These are phyloP conservation scores for Akanthomyces dipterigenus DNA, from an alignment of 2,329 filamentous ascomycete species.

Conservation along the genomic window DNA sequence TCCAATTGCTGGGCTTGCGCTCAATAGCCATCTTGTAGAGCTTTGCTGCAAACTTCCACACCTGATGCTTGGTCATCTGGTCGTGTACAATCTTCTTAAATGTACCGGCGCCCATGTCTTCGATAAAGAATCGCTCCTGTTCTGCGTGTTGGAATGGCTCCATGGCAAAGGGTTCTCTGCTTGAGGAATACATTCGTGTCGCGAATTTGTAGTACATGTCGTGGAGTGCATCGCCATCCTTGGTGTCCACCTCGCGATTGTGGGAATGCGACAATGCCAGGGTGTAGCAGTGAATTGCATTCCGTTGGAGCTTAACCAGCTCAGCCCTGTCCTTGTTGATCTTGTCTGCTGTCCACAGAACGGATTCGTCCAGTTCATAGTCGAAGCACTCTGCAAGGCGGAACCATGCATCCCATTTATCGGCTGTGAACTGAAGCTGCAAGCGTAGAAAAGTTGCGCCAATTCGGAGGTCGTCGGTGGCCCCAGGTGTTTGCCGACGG, in stretches of 20 bases:
- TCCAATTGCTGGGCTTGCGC: conserved; percentile 50
- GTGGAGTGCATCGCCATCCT: conserved; percentile 47
- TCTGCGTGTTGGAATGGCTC: conserved; percentile 53
- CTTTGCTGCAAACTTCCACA: conserved; percentile 53
- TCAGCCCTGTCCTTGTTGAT: conserved; percentile 77
- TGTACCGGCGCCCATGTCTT: conserved; percentile 41
- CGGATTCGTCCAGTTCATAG: conserved; percentile 77
- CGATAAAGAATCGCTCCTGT: conserved; percentile 51
- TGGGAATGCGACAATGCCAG: conserved; percentile 52
- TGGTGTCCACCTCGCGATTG: conserved; percentile 34
- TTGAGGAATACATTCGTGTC: conserved; percentile 56
- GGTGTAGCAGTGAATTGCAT: conserved; percentile 74
- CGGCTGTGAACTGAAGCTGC: conserved; percentile 74
- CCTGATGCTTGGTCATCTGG: conserved; percentile 53
- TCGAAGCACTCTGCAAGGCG: conserved; percentile 81
- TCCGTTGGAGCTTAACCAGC: conserved; percentile 67
- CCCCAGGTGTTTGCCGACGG: conserved; percentile 69
- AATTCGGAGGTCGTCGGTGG: conserved; percentile 77
- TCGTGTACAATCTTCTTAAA: conserved; percentile 47
- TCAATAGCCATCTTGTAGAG: conserved; percentile 51
- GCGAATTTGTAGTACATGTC: conserved; percentile 55
- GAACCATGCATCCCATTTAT: conserved; percentile 89
- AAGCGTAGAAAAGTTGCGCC: conserved; percentile 73
- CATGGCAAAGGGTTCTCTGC: conserved; percentile 56
- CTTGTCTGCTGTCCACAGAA: conserved; percentile 85